Conservation (phyloP, 768 basidiomycete species). For the Plicaturopsis crispa region DNA sequence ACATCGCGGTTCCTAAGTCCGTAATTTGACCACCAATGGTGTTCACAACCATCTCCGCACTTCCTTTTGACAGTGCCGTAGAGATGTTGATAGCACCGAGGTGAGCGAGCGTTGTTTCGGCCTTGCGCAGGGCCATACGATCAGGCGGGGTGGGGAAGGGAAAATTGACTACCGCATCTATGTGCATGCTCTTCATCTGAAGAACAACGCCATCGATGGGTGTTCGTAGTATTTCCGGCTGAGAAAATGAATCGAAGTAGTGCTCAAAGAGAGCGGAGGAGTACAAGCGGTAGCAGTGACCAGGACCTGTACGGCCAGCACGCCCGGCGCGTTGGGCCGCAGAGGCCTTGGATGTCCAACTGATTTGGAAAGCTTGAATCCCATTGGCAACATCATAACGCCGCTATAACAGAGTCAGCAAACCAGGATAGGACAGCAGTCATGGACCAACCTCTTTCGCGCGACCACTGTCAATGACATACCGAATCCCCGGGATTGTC, state of each 20-base stretch:
- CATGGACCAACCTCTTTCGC: constrained; percentile 72
- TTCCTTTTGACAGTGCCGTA: constrained; percentile 3
- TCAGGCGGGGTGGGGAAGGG: constrained; percentile 98
- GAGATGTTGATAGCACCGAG: constrained; percentile 68
- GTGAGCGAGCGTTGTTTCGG: constrained; percentile 72
- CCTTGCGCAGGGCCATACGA: constrained; percentile 60
- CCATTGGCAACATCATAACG: constrained; percentile 75
- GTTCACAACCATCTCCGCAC: constrained; percentile 6
- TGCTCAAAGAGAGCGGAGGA: constrained; percentile 93
- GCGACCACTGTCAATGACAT: constrained; percentile 95
- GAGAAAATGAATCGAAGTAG: constrained; percentile 79
- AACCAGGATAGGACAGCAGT: constrained; percentile 1
- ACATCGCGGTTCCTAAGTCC: constrained; percentile 86
- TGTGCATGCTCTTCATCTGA: constrained; percentile 99
- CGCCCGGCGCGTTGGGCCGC: constrained; percentile 92
- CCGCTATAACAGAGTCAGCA: constrained; percentile 38
- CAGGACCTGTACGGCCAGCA: constrained; percentile 95
- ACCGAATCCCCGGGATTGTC: constrained; percentile 94
- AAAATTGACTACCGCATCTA: constrained; percentile 93
- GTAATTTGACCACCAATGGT: constrained; percentile 65
- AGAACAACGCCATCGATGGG: constrained; percentile 95
- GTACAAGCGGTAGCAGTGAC: constrained; percentile 96
- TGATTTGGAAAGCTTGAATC: constrained; percentile 87
- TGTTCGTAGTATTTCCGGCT: constrained; percentile 90
- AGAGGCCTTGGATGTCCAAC: constrained; percentile 94